These are phyloP conservation scores for Irpex rosettiformis DNA, from an alignment of 1,284 basidiomycete species.

Conservation along the genomic window DNA sequence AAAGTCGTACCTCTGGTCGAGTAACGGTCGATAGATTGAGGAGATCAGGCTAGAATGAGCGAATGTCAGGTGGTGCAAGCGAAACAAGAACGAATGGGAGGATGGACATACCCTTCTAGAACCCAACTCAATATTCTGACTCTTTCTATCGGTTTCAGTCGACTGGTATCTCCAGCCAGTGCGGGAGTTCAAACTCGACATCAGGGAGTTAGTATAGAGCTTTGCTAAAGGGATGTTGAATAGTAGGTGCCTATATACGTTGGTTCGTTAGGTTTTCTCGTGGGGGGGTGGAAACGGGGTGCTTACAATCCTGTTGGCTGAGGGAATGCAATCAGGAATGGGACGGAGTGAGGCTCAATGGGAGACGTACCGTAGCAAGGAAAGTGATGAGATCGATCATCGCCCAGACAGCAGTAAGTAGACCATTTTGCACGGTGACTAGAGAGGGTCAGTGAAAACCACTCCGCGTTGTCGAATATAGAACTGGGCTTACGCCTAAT, in stretches of 20 bases:
- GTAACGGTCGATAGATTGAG: slow-evolving; percentile 13
- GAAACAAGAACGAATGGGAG: background rate
- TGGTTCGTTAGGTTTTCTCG: background rate
- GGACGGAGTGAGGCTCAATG: no score
- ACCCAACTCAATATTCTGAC: background rate
- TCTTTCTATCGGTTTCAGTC: slow-evolving; percentile 9
- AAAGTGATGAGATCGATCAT: slow-evolving; percentile 29
- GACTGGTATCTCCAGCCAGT: slow-evolving; percentile 27
- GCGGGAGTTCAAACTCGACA: slow-evolving; percentile 33
- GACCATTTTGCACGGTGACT: slow-evolving; percentile 35
- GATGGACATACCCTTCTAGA: slow-evolving; percentile 9
- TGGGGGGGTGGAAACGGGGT: background rate
- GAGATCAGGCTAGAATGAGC: slow-evolving; percentile 10
- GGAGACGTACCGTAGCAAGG: slow-evolving; percentile 26
- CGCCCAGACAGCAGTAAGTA: slow-evolving; percentile 32
- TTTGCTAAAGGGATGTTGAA: slow-evolving; percentile 32
- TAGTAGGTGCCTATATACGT: slow-evolving; percentile 25
- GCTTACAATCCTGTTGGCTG: slow-evolving; percentile 15
- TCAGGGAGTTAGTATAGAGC: slow-evolving; percentile 32
- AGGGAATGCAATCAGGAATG: no score
- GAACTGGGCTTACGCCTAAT: slow-evolving; percentile 35
- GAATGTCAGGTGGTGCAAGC: background rate
- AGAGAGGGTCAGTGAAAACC: background rate
- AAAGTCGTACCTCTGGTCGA: slow-evolving; percentile 11
- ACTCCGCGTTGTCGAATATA: background rate